A percentile compares a stretch with the other conserved stretches of the same genome.
These are phyloP conservation scores for Eucalyptus erythrocorys DNA, from an alignment of 345 rosid genomes.

Conservation along the genomic window DNA sequence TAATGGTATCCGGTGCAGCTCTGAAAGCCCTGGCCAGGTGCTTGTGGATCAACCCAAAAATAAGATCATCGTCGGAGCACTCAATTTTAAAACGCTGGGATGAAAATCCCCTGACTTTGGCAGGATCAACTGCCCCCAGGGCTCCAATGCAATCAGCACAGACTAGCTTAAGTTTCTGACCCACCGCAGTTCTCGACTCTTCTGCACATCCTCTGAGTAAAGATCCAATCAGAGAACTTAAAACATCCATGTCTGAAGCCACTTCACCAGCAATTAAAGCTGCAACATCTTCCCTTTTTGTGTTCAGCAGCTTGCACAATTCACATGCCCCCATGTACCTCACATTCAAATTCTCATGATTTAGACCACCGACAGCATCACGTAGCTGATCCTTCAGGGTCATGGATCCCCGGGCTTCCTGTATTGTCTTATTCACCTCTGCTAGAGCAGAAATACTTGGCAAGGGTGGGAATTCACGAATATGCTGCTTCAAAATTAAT, in stretches of 20 bases:
- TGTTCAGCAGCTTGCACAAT: constrained; percentile 72
- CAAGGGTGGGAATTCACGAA: constrained; percentile 79
- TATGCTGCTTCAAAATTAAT: constrained; percentile 73
- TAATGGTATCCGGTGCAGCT: constrained; percentile 86
- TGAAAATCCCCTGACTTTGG: constrained; percentile 66
- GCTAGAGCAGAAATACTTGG: constrained; percentile 66
- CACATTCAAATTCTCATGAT: constrained; percentile 93
- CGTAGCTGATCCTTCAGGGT: constrained; percentile 80
- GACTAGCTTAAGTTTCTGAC: constrained; percentile 80
- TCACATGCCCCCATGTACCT: constrained; percentile 96
- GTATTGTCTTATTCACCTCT: constrained; percentile 83
- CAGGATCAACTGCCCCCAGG: constrained; percentile 96
- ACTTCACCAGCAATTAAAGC: constrained; percentile 67
- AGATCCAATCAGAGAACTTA: constrained; percentile 77
- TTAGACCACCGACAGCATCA: constrained; percentile 65
- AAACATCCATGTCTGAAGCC: constrained; percentile 63
- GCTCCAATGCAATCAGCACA: constrained; percentile 97
- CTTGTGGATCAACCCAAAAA: constrained; percentile 87
- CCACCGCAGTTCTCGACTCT: constrained; percentile 89
- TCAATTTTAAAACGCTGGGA: constrained; percentile 87
- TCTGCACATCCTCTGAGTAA: constrained; percentile 93
- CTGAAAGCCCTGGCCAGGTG: constrained; percentile 95
- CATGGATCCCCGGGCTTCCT: constrained; percentile 87
- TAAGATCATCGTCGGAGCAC: constrained; percentile 98
- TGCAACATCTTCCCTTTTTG: constrained; percentile 62